These are phyloP conservation scores for Starmera amethionina DNA, from an alignment of 805 yeast genomes.

Conservation along the genomic window DNA sequence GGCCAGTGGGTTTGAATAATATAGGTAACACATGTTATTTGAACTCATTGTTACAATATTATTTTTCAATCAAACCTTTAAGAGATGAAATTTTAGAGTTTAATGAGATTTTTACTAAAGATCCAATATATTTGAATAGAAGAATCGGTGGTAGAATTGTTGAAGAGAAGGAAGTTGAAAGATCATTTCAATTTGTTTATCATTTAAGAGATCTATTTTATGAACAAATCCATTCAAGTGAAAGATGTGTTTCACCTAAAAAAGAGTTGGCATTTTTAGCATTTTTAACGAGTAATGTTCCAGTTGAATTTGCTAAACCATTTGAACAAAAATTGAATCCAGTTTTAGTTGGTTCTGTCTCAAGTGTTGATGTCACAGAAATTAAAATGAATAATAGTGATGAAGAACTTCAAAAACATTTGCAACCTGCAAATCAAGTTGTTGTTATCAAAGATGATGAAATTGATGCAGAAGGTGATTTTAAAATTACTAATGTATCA, in stretches of 20 bases:
- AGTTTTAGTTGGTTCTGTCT: slow-evolving; percentile 4
- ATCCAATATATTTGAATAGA: slow-evolving; percentile 32
- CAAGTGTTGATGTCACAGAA: slow-evolving; percentile 8
- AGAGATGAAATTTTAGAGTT: slow-evolving; percentile 57
- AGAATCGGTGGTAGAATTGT: slow-evolving; percentile 85
- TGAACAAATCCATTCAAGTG: slow-evolving; percentile 54
- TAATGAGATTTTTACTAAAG: slow-evolving; percentile 25
- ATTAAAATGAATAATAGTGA: background rate
- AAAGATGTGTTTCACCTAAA: slow-evolving; percentile 67
- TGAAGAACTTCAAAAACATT: background rate
- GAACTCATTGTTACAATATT: slow-evolving; percentile 84
- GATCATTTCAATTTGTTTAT: slow-evolving; percentile 75
- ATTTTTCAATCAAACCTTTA: slow-evolving; percentile 77
- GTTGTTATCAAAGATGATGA: slow-evolving; percentile 11
- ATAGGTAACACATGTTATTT: slow-evolving; percentile 95
- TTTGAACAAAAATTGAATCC: background rate
- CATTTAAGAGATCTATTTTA: slow-evolving; percentile 61
- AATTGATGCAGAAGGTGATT: too few relatives aligned
- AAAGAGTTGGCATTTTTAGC: slow-evolving; percentile 84
- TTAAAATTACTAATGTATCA: background rate
- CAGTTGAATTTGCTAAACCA: slow-evolving; percentile 42
- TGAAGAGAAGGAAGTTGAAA: slow-evolving; percentile 63
- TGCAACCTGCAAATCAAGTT: slow-evolving; percentile 19
- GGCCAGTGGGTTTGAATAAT: slow-evolving; percentile 91
- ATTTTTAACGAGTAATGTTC: slow-evolving; percentile 60